Evolutionary conservation across 2,329 filamentous ascomycete species (phyloP).

Genomic region (Colletotrichum gloeosporioides): DNA sequence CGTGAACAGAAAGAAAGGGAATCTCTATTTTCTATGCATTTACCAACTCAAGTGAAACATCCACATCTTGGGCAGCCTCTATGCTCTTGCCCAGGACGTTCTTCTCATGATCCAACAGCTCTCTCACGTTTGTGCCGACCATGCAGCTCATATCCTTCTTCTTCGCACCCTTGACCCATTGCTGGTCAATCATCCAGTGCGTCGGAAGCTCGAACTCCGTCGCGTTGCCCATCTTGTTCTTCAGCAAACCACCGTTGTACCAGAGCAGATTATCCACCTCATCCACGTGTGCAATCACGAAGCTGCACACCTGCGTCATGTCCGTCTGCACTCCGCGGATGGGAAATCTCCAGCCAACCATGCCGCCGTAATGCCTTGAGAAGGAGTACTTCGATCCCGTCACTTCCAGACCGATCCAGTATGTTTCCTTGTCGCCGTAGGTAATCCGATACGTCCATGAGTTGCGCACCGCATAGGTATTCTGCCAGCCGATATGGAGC

Average conservation of each 20-base stretch:
- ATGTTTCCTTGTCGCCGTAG: constrained; percentile 52
- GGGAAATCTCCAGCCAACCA: constrained; percentile 39
- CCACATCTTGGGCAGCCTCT: constrained; percentile 24
- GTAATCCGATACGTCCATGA: constrained; percentile 44
- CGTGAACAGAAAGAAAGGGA: neutral
- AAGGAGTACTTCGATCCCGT: constrained; percentile 42
- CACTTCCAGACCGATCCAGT: constrained; percentile 50
- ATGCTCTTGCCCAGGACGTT: constrained; percentile 16
- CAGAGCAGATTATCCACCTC: constrained; percentile 40
- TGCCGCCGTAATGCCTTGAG: constrained; percentile 44
- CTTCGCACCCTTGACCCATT: constrained; percentile 37
- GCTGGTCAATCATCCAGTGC: constrained; percentile 45
- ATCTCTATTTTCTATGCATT: neutral
- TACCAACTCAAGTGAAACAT: neutral
- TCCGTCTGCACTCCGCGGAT: neutral
- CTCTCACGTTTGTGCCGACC: constrained; percentile 23
- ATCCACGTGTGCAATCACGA: constrained; percentile 47
- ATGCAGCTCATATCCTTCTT: constrained; percentile 44
- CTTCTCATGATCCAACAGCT: constrained; percentile 8
- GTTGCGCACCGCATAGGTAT: constrained; percentile 42
- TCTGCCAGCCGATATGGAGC: constrained; percentile 50
- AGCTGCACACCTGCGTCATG: constrained; percentile 40
- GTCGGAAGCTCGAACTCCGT: constrained; percentile 38
- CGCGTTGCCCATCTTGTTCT: constrained; percentile 39
- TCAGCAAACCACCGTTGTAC: constrained; percentile 49